Conservation (phyloP, 1,284 basidiomycete genomes). For the Malassezia slooffiae region DNA sequence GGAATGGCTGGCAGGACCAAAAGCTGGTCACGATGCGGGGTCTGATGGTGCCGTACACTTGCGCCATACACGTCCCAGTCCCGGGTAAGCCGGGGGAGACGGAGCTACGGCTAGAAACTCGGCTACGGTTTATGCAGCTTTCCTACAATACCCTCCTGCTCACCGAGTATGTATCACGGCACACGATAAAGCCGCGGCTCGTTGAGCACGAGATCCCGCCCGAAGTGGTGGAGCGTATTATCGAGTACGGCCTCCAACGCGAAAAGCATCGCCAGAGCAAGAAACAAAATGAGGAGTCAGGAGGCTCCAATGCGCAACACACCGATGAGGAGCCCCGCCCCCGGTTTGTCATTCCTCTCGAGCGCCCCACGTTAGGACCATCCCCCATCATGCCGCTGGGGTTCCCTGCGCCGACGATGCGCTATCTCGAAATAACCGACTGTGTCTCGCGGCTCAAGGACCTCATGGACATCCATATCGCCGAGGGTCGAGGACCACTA, state of each 20-base stretch:
- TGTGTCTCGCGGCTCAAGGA: not conserved
- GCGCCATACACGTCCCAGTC: slow-evolving; percentile 2
- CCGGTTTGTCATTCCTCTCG: not conserved
- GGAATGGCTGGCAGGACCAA: slow-evolving; percentile 19
- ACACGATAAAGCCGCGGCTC: too few relatives aligned
- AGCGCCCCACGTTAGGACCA: not conserved
- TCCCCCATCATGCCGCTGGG: too few relatives aligned
- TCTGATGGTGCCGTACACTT: slow-evolving; percentile 6
- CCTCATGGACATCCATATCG: slow-evolving; percentile 3
- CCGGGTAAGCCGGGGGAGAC: slow-evolving; percentile 6
- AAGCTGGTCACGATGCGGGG: slow-evolving; percentile 10
- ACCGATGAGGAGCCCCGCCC: not conserved
- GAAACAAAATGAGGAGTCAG: slow-evolving; percentile 1
- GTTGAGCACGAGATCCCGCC: slow-evolving; percentile 2
- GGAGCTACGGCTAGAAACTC: slow-evolving; percentile 8
- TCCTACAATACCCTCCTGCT: too few relatives aligned
- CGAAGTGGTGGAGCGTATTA: slow-evolving; percentile 5
- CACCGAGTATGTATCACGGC: too few relatives aligned
- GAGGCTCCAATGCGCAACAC: too few relatives aligned
- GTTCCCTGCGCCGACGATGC: not conserved
- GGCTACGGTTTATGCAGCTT: too few relatives aligned
- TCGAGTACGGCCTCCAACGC: slow-evolving; percentile 6
- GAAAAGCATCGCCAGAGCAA: not conserved
- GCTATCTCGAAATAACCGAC: not conserved
- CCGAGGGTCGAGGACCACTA: slow-evolving; percentile 1